phyloP scores from a whole-genome alignment of 306 rosid species.

The Rosa multiflora region DNA sequence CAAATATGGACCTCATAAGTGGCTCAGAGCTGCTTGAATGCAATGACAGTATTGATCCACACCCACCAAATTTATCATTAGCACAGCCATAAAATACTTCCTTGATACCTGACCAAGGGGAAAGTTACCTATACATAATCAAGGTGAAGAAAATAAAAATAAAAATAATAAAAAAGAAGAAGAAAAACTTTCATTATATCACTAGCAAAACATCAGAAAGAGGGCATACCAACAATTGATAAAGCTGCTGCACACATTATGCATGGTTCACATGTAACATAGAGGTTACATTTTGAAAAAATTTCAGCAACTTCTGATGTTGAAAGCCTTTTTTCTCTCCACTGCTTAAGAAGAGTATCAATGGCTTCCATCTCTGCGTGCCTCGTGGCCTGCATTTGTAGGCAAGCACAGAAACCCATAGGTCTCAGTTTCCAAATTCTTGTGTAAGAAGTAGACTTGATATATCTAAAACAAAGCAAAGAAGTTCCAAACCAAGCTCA shows the following conservation, averaged over 20 bases:
- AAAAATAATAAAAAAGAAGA: neutral
- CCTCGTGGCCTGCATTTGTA: conserved; percentile 72
- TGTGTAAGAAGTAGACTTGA: neutral
- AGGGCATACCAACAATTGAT: conserved; percentile 57
- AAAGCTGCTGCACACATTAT: conserved; percentile 92
- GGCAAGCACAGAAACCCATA: neutral
- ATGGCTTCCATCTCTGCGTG: conserved; percentile 97
- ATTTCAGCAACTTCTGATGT: conserved; percentile 55
- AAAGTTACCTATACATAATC: conserved; percentile 11
- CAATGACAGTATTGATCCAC: conserved; percentile 84
- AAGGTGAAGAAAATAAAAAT: neutral
- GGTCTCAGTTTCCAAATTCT: neutral
- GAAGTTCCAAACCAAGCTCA: too few species aligned
- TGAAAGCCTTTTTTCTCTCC: conserved; percentile 70
- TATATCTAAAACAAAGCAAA: too few species aligned
- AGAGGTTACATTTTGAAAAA: conserved; percentile 64
- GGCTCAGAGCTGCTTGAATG: conserved; percentile 44
- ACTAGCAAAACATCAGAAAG: neutral
- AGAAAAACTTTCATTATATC: neutral
- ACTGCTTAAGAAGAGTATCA: conserved; percentile 63
- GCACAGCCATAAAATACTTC: conserved; percentile 86
- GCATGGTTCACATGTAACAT: conserved; percentile 95
- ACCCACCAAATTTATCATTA: conserved; percentile 95
- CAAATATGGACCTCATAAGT: conserved; percentile 47
- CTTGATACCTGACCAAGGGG: conserved; percentile 53